A percentile compares a stretch with the other conserved stretches of the same genome.
Evolutionary conservation across 2,329 filamentous ascomycete genomes (phyloP).

Genomic region (Penicillium corylophilum): DNA sequence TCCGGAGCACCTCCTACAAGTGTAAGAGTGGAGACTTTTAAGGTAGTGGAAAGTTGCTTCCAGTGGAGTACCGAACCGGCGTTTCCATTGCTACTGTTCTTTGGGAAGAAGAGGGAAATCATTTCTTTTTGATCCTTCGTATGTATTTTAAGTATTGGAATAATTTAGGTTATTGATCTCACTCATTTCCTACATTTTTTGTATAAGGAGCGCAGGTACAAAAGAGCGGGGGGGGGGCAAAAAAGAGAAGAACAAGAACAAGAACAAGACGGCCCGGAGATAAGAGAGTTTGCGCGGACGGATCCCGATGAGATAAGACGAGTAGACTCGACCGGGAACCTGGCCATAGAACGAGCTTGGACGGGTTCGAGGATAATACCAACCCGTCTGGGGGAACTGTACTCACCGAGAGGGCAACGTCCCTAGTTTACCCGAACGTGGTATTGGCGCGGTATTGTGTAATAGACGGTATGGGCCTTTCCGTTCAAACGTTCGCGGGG

Average conservation of each 20-base stretch:
- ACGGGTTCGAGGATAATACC: background rate
- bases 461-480: constrained; percentile 5
- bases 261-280: constrained; percentile 4
- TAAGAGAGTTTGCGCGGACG: background rate
- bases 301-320: constrained; percentile 9
- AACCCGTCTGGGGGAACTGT: background rate
- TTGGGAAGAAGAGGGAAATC: background rate
- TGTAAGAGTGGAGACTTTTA: constrained; percentile 8
- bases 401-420: constrained; percentile 18
- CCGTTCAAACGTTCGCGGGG: background rate
- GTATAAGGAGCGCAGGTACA: background rate
- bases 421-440: constrained; percentile 22
- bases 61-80: constrained; percentile 10
- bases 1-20: background rate
- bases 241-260: background rate
- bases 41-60: background rate
- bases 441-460: constrained; percentile 4
- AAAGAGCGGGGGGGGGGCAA: background rate
- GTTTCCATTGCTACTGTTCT: background rate
- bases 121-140: background rate
- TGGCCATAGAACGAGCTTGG: background rate
- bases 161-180: background rate
- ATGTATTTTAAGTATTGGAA: no score
- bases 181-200: background rate
- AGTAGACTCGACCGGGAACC: no score